phyloP scores from a whole-genome alignment of 164 flowering plant species.

The Sextonia rubra region DNA sequence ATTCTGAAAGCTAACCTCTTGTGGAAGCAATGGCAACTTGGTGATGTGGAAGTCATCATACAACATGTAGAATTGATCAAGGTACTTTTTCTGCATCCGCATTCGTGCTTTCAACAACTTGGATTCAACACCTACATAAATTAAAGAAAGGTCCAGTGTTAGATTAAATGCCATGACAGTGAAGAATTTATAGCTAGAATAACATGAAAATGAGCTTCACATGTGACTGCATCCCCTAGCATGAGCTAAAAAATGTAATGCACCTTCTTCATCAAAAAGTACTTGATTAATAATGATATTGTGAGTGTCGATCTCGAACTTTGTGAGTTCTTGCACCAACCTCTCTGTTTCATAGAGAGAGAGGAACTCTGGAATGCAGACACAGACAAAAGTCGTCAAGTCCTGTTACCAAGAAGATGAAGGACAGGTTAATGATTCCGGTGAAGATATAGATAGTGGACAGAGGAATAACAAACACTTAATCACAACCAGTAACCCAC shows the following conservation, averaged over 20 bases:
- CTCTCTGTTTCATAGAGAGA: constrained; percentile 98
- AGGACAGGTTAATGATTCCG: no score
- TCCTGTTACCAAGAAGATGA: constrained; percentile 41
- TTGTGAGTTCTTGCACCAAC: constrained; percentile 94
- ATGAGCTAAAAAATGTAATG: constrained; percentile 5
- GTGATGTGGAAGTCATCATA: constrained; percentile 93
- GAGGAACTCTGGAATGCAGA: constrained; percentile 97
- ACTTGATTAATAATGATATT: constrained; percentile 97
- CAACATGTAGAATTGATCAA: constrained; percentile 89
- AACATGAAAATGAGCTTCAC: not conserved
- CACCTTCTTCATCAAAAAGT: constrained; percentile 85
- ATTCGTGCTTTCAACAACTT: constrained; percentile 89
- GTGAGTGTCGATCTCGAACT: constrained; percentile 94
- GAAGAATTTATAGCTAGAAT: not conserved
- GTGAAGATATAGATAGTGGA: no score
- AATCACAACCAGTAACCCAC: no score
- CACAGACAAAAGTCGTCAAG: constrained; percentile 93
- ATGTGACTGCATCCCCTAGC: not conserved
- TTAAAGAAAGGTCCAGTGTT: no score
- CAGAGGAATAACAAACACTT: not conserved
- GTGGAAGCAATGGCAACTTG: constrained; percentile 83
- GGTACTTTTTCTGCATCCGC: constrained; percentile 92
- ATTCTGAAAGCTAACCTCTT: constrained; percentile 55
- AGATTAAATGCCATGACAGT: not conserved
- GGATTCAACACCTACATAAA: constrained; percentile 62